Conservation (phyloP, 352 stramenopile species). For the Phytophthora capsici region DNA sequence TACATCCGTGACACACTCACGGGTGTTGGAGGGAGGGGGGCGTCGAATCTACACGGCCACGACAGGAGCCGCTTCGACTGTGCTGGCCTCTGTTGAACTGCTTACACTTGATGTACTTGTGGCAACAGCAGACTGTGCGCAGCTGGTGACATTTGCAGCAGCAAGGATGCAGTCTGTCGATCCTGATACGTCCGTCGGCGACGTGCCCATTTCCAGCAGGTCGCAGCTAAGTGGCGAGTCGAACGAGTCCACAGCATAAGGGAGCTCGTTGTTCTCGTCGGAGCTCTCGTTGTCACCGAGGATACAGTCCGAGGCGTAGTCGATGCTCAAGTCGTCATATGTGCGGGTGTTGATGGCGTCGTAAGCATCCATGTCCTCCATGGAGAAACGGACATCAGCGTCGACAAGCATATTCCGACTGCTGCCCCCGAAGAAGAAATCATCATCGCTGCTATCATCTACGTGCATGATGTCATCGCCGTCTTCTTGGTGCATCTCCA, state of each 20-base stretch:
- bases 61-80: slow-evolving; percentile 28
- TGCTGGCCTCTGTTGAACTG: slow-evolving; percentile 19
- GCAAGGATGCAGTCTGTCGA: slow-evolving; percentile 57
- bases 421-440: slow-evolving; percentile 58
- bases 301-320: slow-evolving; percentile 77
- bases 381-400: slow-evolving; percentile 62
- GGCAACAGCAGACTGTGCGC: slow-evolving; percentile 24
- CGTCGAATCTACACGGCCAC: slow-evolving; percentile 37
- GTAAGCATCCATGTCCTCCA: slow-evolving; percentile 83
- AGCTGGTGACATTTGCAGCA: slow-evolving; percentile 34
- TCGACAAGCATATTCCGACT: slow-evolving; percentile 53
- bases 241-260: slow-evolving; percentile 70
- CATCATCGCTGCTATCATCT: slow-evolving; percentile 58
- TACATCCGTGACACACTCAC: slow-evolving; percentile 25
- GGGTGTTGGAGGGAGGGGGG: too few relatives aligned
- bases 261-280: slow-evolving; percentile 63
- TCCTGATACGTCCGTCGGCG: slow-evolving; percentile 64
- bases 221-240: slow-evolving; percentile 55
- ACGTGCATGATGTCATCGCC: slow-evolving; percentile 56
- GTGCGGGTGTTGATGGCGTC: slow-evolving; percentile 54
- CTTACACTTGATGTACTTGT: slow-evolving; percentile 15
- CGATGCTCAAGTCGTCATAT: slow-evolving; percentile 70
- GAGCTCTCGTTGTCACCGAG: slow-evolving; percentile 62
- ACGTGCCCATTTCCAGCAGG: slow-evolving; percentile 71
- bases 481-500: slow-evolving; percentile 58